Percentiles rank a stretch among this genome's conserved stretches.
Conservation (phyloP, 2,329 filamentous ascomycete species). For the Ilyonectria sp. region DNA sequence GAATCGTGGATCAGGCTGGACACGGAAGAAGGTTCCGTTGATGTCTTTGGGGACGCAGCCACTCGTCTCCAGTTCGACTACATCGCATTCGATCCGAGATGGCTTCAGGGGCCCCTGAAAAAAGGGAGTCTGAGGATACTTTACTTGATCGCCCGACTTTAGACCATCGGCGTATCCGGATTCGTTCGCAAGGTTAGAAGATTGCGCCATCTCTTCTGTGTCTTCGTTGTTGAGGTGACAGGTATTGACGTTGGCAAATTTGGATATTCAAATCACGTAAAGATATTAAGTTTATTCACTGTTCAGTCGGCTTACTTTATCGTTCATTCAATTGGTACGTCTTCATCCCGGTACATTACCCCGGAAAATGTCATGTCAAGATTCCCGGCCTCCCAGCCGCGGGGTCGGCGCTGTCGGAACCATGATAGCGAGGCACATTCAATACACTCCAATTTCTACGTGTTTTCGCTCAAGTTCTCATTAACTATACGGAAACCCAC, state of each 20-base stretch:
- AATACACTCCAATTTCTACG: neutral
- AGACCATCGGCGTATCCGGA: conserved; percentile 8
- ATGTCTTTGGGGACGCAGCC: conserved; percentile 24
- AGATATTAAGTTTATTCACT: neutral
- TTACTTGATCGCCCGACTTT: neutral
- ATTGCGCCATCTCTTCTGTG: neutral
- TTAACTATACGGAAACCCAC: too few relatives aligned
- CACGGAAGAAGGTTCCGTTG: conserved; percentile 35
- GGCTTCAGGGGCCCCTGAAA: conserved; percentile 20
- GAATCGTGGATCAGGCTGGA: conserved; percentile 32
- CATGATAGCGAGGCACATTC: neutral
- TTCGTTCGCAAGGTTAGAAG: neutral
- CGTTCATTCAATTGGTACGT: neutral
- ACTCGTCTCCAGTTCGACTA: conserved; percentile 18
- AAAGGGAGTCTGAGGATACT: conserved; percentile 15
- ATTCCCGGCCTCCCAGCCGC: neutral
- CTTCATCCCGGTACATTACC: neutral
- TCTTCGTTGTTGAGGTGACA: neutral
- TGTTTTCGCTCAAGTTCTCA: neutral
- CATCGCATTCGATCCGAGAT: conserved; percentile 20
- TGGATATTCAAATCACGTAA: neutral
- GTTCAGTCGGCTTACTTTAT: neutral
- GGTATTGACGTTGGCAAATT: neutral
- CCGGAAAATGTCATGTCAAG: neutral
- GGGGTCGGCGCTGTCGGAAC: neutral